Evolutionary conservation across 23 red algal species (phyloP), one percentile per base, ranked within the genome.

Genomic region (Cyanidiococcus yangmingshanensis): DNA sequence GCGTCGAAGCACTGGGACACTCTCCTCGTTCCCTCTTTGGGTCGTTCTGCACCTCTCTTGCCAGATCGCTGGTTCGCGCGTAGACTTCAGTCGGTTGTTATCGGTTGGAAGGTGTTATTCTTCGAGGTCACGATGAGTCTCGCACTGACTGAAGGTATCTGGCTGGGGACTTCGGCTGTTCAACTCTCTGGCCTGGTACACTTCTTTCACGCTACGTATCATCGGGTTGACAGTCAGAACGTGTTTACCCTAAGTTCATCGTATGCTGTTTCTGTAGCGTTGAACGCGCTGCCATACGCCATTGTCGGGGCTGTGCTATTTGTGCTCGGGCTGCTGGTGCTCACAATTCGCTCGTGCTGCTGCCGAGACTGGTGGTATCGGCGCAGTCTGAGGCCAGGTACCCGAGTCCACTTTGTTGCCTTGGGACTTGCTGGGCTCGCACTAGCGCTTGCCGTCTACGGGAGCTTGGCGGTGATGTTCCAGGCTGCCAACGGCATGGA

Each of bases 271-370:
- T 3, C n/a, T 7, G n/a, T 71, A 35, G 63, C 63, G 63, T 30
- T 25, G 63, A 71, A 71, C 63, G 63, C 63, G 27, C 32, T 71
- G 7, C 63, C 63, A 7, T 71, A 35, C n/a, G 63, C 32, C 7
- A 35, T 35, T 29, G 32, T 35, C 27, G 63, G 63, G 3, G 63
- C 32, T 7, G 21, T 71, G n/a, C n/a, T 71, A 2, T 71, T 71
- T 29, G 7, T 35, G 27, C 16, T 30, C n/a, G 63, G 12, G 15
- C n/a, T 71, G 7, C 63, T 71, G n/a, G 21, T 25, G 15, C 63
- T 71, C 16, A 32, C n/a, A 12, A 35, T 71, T 7, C 63, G 63
- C 63, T 71, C 63, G 27, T 71, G 63, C 27, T 71, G 63, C 63
- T 71, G 63, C 32, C 7, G 32, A 29, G 12, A 32, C 16, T 71